phyloP scores from a whole-genome alignment of 495 filamentous ascomycete genomes.

The Trypethelium eluteriae region DNA sequence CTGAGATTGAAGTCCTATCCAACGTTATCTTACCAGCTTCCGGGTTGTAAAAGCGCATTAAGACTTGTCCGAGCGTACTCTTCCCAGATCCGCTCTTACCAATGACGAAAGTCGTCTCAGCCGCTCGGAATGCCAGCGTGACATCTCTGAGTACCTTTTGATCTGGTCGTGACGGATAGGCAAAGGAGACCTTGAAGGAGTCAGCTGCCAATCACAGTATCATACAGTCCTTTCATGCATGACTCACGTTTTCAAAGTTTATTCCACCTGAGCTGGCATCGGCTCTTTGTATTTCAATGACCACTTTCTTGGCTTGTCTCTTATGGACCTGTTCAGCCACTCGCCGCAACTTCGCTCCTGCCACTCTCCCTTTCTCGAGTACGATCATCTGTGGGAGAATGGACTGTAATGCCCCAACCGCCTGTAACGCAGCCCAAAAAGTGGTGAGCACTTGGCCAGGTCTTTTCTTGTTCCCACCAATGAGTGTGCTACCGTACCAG shows the following conservation, averaged over 20 bases:
- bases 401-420: slow-evolving; percentile 62
- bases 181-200: slow-evolving; percentile 61
- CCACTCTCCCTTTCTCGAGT: slow-evolving; percentile 71
- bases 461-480: slow-evolving; percentile 46
- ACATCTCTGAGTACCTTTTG: slow-evolving; percentile 52
- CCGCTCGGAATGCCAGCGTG: slow-evolving; percentile 61
- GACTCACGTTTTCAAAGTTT: slow-evolving; percentile 58
- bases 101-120: slow-evolving; percentile 72
- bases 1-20: slow-evolving; percentile 56
- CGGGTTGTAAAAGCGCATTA: slow-evolving; percentile 69
- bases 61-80: slow-evolving; percentile 74
- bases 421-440: slow-evolving; percentile 73
- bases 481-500: slow-evolving; percentile 71
- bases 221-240: neutral
- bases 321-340: slow-evolving; percentile 38
- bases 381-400: slow-evolving; percentile 68
- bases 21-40: slow-evolving; percentile 58
- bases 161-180: slow-evolving; percentile 68
- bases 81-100: slow-evolving; percentile 89
- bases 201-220: neutral
- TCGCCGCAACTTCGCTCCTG: slow-evolving; percentile 52
- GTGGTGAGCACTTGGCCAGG: slow-evolving; percentile 72
- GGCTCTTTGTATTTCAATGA: slow-evolving; percentile 30
- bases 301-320: slow-evolving; percentile 20
- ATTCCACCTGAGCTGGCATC: slow-evolving; percentile 56